Percentiles rank a stretch among this genome's conserved stretches.
phyloP scores from a whole-genome alignment of 306 rosid species.

The Ormosia emarginata region DNA sequence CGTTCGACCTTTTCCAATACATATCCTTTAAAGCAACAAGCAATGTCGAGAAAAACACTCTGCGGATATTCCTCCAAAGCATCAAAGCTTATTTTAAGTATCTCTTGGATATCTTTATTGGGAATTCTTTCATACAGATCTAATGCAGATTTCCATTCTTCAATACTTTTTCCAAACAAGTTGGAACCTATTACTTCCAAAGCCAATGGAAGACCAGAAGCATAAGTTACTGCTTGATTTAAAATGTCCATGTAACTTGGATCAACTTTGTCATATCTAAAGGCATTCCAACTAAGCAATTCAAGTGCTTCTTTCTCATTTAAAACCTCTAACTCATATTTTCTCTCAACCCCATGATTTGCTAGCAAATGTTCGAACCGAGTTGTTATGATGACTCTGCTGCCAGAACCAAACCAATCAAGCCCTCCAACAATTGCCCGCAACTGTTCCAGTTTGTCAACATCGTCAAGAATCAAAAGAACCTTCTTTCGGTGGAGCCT shows the following conservation, averaged over 20 bases:
- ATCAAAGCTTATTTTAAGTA: conserved; percentile 10
- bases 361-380: conserved; percentile 4
- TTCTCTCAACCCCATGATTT: not conserved
- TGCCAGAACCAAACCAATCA: conserved; percentile 27
- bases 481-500: not conserved
- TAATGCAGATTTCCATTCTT: conserved; percentile 4
- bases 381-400: conserved; percentile 28
- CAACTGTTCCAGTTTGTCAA: conserved; percentile 8
- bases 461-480: conserved; percentile 27
- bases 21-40: conserved; percentile 2
- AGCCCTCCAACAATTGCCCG: not conserved
- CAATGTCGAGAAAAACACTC: not conserved
- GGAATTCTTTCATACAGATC: not conserved
- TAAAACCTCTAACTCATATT: not conserved
- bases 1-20: not conserved
- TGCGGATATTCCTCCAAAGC: not conserved
- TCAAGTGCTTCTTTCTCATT: not conserved
- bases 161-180: not conserved
- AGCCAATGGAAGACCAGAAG: conserved; percentile 20
- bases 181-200: conserved; percentile 22
- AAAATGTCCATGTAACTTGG: not conserved
- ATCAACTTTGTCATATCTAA: not conserved
- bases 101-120: not conserved
- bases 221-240: not conserved
- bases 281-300: conserved; percentile 23